Evolutionary conservation across 176 grass and related monocot species (phyloP), one percentile per base, ranked within the genome.

Genomic region (Metroxylon sagu): DNA sequence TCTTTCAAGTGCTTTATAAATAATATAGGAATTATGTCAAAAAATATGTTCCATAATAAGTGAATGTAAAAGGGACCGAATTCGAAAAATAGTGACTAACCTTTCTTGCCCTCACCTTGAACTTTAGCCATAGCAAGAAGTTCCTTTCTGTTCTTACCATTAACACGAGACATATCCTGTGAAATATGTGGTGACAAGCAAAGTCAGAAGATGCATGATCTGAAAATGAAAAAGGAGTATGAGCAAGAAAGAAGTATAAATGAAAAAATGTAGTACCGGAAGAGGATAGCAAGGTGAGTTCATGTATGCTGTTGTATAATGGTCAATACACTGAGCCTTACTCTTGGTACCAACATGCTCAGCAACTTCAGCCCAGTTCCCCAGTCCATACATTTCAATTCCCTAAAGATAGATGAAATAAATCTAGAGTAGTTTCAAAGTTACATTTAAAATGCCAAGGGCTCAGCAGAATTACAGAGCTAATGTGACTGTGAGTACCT

Each of bases 41-140:
- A 43, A 43, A 43, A 43, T 43, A 10, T 43, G 7, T 43, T 43
- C 35, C 8, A 12, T 43, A 43, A 43, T 43, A 12, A 14, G 8
- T 43, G 35, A 43, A 43, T 1, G 8, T 43, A 43, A 35, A 35
- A 64, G 21, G 25, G 14, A 71, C 6, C 51, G 49, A 59, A 57
- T 48, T 49, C 19, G 25, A 73, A 51, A 48, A 26, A 54, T 16
- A 43, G 26, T 6, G 19, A 75, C 87, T 50, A 56, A 97, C 93
- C 93, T 85, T 90, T 98, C 85, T 92, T 91, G 70, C 49, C 78
- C 43, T 98, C 93, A 53, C 79, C 93, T 84, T 98, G 93, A 54
- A 92, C 84, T 83, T 98, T 98, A 63, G 93, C 87, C 93, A 98
- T 98, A 39, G 93, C 93, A 57, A 92, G 79, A 73, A 98, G 88